Percentiles rank a stretch among this genome's conserved stretches.
Evolutionary conservation across 768 basidiomycete genomes (phyloP).

Genomic region (Suillus subaureus): DNA sequence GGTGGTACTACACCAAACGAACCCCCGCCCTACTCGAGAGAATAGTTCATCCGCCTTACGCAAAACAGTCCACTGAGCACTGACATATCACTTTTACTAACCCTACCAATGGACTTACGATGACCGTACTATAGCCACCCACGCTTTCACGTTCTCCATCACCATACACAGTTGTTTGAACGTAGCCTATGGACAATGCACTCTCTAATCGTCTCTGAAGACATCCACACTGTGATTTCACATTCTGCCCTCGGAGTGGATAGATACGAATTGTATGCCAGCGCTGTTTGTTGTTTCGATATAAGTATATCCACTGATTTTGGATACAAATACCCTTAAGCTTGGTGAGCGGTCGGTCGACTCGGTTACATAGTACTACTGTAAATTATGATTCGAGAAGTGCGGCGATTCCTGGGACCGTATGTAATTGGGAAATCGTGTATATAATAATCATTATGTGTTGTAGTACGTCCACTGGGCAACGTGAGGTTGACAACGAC

Average conservation of each 20-base stretch:
- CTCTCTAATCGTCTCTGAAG: slow-evolving; percentile 11
- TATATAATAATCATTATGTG: not conserved
- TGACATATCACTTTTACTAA: not conserved
- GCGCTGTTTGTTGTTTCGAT: not conserved
- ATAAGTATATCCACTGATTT: not conserved
- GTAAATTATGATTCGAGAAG: not conserved
- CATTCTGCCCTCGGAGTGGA: not conserved
- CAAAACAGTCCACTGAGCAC: not conserved
- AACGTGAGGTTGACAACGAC: not conserved
- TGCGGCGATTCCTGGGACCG: not conserved
- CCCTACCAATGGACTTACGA: slow-evolving; percentile 12
- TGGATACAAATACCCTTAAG: not conserved
- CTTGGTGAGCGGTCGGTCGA: not conserved
- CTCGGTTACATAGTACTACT: not conserved
- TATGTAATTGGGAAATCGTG: not conserved
- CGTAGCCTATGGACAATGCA: slow-evolving; percentile 23
- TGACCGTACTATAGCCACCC: slow-evolving; percentile 4
- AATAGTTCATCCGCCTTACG: not conserved
- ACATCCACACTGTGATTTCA: not conserved
- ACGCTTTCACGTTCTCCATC: slow-evolving; percentile 14
- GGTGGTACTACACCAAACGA: slow-evolving; percentile 2
- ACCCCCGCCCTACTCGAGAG: slow-evolving; percentile 29
- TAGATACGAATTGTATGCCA: not conserved
- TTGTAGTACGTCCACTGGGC: slow-evolving; percentile 5
- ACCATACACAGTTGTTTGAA: slow-evolving; percentile 5